Evolutionary conservation across 306 rosid genomes (phyloP), one percentile per base, ranked within the genome.

Genomic region (Arachis stenosperma): DNA sequence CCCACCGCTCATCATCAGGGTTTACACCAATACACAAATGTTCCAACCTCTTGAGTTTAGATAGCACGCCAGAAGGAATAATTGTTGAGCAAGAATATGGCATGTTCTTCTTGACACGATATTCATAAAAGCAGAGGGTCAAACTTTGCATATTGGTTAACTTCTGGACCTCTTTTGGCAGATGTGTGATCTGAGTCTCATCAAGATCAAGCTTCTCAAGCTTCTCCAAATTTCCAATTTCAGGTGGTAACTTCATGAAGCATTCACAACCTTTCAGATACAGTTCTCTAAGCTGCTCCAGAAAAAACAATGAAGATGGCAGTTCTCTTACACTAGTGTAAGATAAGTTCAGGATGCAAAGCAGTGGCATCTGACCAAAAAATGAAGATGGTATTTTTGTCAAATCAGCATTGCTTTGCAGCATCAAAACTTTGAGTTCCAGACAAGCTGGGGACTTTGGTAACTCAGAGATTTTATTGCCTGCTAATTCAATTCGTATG

Each of bases 201-300:
- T 75, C 65, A 80, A 75, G 80, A 62, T 64, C 64, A 48, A 80
- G 65, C 41, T 55, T 57, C 54, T 75, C 77, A 2, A 80, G 80
- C 2, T 47, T 65, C 63, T 69, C n/a, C 22, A 74, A 39, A 3
- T 74, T 37, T 22, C 71, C 62, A 37, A 79, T 39, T 14, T 29
- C 5, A 0, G 73, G 58, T 0, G 77, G 11, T 30, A 75, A 15
- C 14, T 62, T 48, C 80, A 75, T 56, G 54, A 70, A 40, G 22
- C 40, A 8, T 7, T 75, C 64, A 56, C 80, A 80, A 8, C 68
- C 59, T 56, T 46, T 67, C 51, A 77, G 8, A 13, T 61, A 17
- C 2, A 78, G 14, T 54, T 70, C 63, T 44, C 27, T 14, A 22
- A 71, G 78, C 40, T 47, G 44, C 50, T 30, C 52, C 61, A 67